Conservation (phyloP, 306 rosid species). For the Mimosa bimucronata region DNA sequence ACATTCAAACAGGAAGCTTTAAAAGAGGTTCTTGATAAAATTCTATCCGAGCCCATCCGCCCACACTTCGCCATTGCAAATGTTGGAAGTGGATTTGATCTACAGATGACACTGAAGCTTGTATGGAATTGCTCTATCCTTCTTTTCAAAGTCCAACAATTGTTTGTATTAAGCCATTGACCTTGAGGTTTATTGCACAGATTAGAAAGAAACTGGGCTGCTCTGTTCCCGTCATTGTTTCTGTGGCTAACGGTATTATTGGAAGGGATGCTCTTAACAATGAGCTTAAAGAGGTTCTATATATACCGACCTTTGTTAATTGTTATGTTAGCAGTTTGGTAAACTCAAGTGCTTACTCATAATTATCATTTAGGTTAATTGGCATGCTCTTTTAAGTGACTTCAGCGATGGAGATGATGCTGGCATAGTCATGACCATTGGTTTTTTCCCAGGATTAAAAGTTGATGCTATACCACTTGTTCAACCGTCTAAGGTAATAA, state of each 20-base stretch:
- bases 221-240: slow-evolving; percentile 52
- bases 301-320: not conserved
- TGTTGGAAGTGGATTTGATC: slow-evolving; percentile 54
- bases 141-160: not conserved
- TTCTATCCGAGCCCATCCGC: slow-evolving; percentile 73
- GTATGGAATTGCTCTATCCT: slow-evolving; percentile 41
- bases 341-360: slow-evolving; percentile 21
- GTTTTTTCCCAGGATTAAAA: slow-evolving; percentile 72
- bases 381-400: slow-evolving; percentile 51
- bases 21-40: slow-evolving; percentile 59
- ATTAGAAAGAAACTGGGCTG: slow-evolving; percentile 51
- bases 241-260: slow-evolving; percentile 58
- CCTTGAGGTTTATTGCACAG: slow-evolving; percentile 41
- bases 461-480: slow-evolving; percentile 66
- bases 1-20: slow-evolving; percentile 58
- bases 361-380: slow-evolving; percentile 53
- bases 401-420: slow-evolving; percentile 33
- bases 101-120: slow-evolving; percentile 42
- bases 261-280: slow-evolving; percentile 64
- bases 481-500: slow-evolving; percentile 43
- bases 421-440: slow-evolving; percentile 71
- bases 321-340: slow-evolving; percentile 21
- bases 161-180: slow-evolving; percentile 27
- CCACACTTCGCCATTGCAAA: slow-evolving; percentile 68
- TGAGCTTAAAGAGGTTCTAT: slow-evolving; percentile 70